phyloP scores from a whole-genome alignment of 192 early-diverging fungal species.

The Backusella mclennaniae region DNA sequence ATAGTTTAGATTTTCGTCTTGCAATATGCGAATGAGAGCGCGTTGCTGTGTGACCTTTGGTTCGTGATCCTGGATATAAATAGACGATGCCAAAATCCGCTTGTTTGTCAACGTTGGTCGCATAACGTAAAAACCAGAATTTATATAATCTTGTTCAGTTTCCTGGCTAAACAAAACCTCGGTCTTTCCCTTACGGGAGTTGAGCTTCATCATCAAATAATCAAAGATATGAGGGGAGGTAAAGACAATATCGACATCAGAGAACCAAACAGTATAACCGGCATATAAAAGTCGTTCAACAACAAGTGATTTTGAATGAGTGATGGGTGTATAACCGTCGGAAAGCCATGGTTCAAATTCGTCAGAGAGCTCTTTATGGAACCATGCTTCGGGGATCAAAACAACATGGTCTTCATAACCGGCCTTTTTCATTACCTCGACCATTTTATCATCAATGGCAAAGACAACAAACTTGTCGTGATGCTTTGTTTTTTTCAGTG shows the following conservation, averaged over 20 bases:
- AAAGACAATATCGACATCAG: constrained; percentile 45
- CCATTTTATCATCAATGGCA: constrained; percentile 36
- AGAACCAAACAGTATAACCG: constrained; percentile 37
- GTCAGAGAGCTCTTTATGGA: constrained; percentile 27
- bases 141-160: constrained; percentile 30
- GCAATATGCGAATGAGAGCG: constrained; percentile 34
- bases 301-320: constrained; percentile 39
- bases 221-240: constrained; percentile 27
- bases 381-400: constrained; percentile 35
- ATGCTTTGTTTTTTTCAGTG: constrained; percentile 22
- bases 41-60: constrained; percentile 35
- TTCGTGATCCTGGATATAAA: constrained; percentile 27
- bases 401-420: constrained; percentile 34
- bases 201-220: constrained; percentile 28
- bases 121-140: constrained; percentile 39
- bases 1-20: constrained; percentile 25
- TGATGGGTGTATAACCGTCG: constrained; percentile 36
- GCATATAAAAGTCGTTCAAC: constrained; percentile 37
- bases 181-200: constrained; percentile 14
- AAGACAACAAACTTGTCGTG: constrained; percentile 34
- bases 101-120: constrained; percentile 28
- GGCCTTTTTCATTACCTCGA: constrained; percentile 20
- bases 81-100: constrained; percentile 30
- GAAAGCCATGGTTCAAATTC: constrained; percentile 26
- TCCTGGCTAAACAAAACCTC: constrained; percentile 36